phyloP scores from a whole-genome alignment of 331 rosid species.

The Arachis monticola region DNA sequence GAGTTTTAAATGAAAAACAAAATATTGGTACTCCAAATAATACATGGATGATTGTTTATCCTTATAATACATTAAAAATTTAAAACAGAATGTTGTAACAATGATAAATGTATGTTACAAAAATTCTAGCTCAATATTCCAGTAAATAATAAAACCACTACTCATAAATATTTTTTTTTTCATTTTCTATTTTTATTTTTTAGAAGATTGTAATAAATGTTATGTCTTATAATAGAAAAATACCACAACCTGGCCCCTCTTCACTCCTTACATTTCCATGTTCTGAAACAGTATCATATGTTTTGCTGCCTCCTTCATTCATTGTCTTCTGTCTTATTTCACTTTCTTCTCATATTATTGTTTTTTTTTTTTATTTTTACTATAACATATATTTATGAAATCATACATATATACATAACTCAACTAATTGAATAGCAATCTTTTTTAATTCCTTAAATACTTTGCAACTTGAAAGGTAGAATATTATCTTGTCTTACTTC shows the following conservation, averaged over 20 bases:
- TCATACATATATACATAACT: background rate
- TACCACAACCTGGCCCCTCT: constrained; percentile 33
- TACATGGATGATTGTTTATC: too few species aligned
- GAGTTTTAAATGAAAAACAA: too few species aligned
- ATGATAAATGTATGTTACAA: background rate
- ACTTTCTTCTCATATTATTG: constrained; percentile 37
- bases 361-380: too few species aligned
- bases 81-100: background rate
- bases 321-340: constrained; percentile 36
- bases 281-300: constrained; percentile 49
- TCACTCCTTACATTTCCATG: constrained; percentile 41
- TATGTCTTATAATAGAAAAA: constrained; percentile 12
- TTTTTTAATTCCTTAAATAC: background rate
- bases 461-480: background rate
- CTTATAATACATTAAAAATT: too few species aligned
- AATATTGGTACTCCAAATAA: too few species aligned
- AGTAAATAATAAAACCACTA: background rate
- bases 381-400: background rate
- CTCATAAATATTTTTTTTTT: background rate
- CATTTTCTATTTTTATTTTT: too few species aligned
- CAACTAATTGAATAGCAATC: background rate
- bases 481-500: constrained; percentile 1
- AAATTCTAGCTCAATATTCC: background rate
- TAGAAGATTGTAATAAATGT: background rate
- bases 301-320: constrained; percentile 56